These are phyloP conservation scores for Clavulina sp. DNA, from an alignment of 768 basidiomycete species.

Conservation along the genomic window DNA sequence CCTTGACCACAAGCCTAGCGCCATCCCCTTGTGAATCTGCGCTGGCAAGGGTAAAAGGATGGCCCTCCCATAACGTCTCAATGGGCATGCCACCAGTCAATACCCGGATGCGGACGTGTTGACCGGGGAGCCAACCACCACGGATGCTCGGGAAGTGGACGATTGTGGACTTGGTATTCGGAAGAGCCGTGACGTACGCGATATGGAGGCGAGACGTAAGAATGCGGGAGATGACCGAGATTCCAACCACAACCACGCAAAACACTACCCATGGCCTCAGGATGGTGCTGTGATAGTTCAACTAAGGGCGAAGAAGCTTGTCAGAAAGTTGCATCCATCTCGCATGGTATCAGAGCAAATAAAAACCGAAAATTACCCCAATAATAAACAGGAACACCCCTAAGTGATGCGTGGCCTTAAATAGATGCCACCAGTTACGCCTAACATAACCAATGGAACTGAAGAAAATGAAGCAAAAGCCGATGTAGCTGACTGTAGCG, in stretches of 20 bases:
- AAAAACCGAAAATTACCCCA: neutral
- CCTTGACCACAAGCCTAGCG: neutral
- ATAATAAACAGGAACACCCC: neutral
- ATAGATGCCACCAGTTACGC: neutral
- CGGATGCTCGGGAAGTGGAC: neutral
- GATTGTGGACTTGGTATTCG: neutral
- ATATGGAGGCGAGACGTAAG: neutral
- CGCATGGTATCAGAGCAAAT: neutral
- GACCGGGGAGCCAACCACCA: neutral
- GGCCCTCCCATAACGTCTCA: neutral
- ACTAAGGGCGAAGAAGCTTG: too few relatives aligned
- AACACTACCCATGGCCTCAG: neutral
- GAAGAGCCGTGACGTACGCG: neutral
- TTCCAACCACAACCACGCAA: neutral
- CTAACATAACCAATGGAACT: neutral
- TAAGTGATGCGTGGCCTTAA: neutral
- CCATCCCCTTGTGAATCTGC: neutral
- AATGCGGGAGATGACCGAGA: neutral
- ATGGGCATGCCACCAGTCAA: neutral
- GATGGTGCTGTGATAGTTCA: neutral
- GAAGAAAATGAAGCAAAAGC: conserved; percentile 1
- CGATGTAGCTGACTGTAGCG: neutral
- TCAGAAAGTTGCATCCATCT: neutral
- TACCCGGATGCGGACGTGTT: conserved; percentile 5
- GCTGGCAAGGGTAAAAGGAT: conserved; percentile 1